Evolutionary conservation across 73 alveolate genomes (phyloP), one percentile per base, ranked within the genome.

Genomic region (Symbiodinium natans): DNA sequence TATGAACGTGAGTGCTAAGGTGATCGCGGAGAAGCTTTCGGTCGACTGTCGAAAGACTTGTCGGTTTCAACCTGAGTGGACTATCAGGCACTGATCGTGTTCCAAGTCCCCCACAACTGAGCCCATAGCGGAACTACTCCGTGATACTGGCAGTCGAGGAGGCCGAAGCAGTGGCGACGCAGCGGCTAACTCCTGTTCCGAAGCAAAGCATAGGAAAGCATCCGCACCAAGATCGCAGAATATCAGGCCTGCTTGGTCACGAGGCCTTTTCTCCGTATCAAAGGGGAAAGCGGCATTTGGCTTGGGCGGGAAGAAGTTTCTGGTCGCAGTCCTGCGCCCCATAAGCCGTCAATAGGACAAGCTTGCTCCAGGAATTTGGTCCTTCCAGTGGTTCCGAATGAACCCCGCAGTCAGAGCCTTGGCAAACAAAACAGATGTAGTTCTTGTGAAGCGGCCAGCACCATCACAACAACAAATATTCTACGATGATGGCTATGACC

Each of bases 131-230:
- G 84, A 74, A 43, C 84, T 74, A 74, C 42, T 74, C 31, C 84
- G 41, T 34, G 84, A 74, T 43, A 74, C 84, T 33, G 84, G 84
- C 87, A 90, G 11, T 68, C 97, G 83, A 17, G 97, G 97, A 5
- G 97, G 97, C 75, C 77, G 97, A 73, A 90, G 80, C 97, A 90
- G 80, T 11, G 97, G 97, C 39, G 97, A 90, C n/a, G 97, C 9
- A 63, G 80, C 80, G 19, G 36, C 80, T 36, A 63, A 63, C 36
- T 63, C 80, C 80, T 63, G 2, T 6, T 31, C 71, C 27, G 3
- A 23, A 52, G 31, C 71, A 52, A 52, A 23, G 10, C n/a, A n/a
- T n/a, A n/a, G n/a, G n/a, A n/a, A n/a, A n/a, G n/a, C n/a, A n/a
- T n/a, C n/a, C n/a, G n/a, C n/a, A n/a, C n/a, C n/a, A n/a, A n/a